Conservation (phyloP, 1,284 basidiomycete genomes). For the Ceratobasidium sp. region DNA sequence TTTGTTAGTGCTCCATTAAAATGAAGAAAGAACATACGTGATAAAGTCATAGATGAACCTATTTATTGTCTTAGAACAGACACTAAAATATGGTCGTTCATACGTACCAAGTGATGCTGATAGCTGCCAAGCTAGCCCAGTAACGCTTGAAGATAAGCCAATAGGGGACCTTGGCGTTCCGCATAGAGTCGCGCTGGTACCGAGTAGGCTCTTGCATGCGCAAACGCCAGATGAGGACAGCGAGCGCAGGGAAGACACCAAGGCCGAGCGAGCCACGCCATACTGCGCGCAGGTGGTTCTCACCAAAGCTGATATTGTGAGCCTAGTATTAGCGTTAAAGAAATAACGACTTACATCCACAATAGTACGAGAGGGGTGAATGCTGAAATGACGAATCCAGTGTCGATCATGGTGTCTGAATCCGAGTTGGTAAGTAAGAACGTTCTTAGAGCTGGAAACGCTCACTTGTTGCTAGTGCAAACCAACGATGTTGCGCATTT, state of each 20-base stretch:
- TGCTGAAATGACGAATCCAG: conserved; percentile 84
- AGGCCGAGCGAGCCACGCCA: conserved; percentile 93
- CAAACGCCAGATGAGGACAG: conserved; percentile 87
- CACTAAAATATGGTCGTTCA: conserved; percentile 23
- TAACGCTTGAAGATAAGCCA: conserved; percentile 83
- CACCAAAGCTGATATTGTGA: conserved; percentile 67
- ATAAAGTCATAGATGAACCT: conserved; percentile 90
- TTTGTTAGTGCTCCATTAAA: no score
- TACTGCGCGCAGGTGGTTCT: conserved; percentile 81
- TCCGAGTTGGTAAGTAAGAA: conserved; percentile 21
- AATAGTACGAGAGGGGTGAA: conserved; percentile 87
- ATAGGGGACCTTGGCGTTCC: conserved; percentile 76
- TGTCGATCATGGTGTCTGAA: conserved; percentile 89
- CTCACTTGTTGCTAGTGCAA: conserved; percentile 83
- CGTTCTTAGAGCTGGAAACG: conserved; percentile 49
- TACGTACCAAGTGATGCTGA: conserved; percentile 74
- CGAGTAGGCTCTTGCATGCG: conserved; percentile 82
- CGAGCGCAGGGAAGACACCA: conserved; percentile 81
- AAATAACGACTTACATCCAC: conserved; percentile 72
- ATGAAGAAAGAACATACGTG: conserved; percentile 62
- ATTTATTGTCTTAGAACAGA: conserved; percentile 37
- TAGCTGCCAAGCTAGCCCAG: conserved; percentile 72
- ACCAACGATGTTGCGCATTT: conserved; percentile 84
- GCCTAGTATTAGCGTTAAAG: neutral
- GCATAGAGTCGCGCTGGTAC: conserved; percentile 81